A percentile compares a stretch with the other conserved stretches of the same genome.
These are phyloP conservation scores for Auxenochlorella pyrenoidosa DNA, from an alignment of 139 green algal species.

Conservation along the genomic window DNA sequence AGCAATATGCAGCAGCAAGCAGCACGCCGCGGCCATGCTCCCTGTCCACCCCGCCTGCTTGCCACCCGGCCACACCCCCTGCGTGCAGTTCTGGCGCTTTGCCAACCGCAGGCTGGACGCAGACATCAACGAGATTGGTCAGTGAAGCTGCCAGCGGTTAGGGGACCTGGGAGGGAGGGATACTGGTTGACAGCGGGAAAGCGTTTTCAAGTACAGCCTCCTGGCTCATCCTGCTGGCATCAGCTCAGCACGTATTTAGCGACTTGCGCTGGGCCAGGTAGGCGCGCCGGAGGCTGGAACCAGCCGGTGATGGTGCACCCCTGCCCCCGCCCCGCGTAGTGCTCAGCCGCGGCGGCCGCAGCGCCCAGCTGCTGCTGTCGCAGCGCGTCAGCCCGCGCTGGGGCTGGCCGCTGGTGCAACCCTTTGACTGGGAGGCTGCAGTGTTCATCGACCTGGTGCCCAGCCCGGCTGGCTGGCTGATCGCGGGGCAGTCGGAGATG, in stretches of 20 bases:
- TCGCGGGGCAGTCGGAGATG: background rate
- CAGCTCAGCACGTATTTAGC: no score
- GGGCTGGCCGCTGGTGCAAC: background rate
- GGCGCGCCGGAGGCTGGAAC: no score
- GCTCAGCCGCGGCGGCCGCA: background rate
- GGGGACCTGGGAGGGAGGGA: no score
- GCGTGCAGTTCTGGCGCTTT: constrained; percentile 17
- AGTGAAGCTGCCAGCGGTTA: no score
- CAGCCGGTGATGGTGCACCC: no score
- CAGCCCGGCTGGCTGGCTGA: background rate
- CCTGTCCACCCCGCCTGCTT: background rate
- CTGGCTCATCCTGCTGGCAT: no score
- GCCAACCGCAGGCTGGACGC: constrained; percentile 11
- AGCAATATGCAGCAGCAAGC: no score
- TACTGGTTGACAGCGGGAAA: no score
- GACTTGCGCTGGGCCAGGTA: no score
- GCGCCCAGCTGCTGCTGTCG: background rate
- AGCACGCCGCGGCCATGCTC: no score
- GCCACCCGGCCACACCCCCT: no score
- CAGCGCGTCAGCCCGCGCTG: background rate
- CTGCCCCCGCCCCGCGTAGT: background rate
- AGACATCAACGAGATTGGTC: constrained; percentile 30
- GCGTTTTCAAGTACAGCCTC: background rate
- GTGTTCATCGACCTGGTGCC: background rate
- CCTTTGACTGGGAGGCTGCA: background rate